A percentile compares a stretch with the other conserved stretches of the same genome.
Evolutionary conservation across 164 flowering plant genomes (phyloP).

Genomic region (Vitis riparia): DNA sequence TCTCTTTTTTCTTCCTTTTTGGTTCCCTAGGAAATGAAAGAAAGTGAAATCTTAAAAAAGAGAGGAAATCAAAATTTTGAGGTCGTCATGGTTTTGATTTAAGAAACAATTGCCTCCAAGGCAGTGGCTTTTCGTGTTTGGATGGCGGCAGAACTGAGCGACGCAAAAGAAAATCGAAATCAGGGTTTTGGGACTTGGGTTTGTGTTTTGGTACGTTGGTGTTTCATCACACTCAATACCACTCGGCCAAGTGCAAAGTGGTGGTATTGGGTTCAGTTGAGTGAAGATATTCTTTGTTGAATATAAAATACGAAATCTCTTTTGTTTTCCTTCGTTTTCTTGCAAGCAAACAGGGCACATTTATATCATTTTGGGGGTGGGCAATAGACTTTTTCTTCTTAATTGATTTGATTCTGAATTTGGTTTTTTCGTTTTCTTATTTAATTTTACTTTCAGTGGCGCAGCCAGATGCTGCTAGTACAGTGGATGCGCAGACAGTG

Average conservation of each 20-base stretch:
- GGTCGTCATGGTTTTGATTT: neutral
- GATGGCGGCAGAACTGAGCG: too few species aligned
- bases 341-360: too few species aligned
- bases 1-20: neutral
- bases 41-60: too few species aligned
- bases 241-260: too few species aligned
- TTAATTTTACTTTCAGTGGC: constrained; percentile 4
- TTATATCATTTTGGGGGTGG: neutral
- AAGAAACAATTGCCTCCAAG: neutral
- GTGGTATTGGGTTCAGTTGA: too few species aligned
- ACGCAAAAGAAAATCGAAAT: too few species aligned
- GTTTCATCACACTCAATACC: too few species aligned
- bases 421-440: neutral
- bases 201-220: too few species aligned
- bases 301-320: neutral
- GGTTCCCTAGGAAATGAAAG: neutral
- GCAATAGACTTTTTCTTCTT: neutral
- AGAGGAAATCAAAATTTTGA: neutral
- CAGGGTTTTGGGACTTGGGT: too few species aligned
- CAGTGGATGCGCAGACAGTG: constrained; percentile 28
- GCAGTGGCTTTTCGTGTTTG: too few species aligned
- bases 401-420: neutral
- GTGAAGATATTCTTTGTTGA: neutral
- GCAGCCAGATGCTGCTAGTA: constrained; percentile 29
- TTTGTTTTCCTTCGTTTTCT: neutral